Conservation (phyloP, 1,284 basidiomycete species). For the Ustilago tritici region DNA sequence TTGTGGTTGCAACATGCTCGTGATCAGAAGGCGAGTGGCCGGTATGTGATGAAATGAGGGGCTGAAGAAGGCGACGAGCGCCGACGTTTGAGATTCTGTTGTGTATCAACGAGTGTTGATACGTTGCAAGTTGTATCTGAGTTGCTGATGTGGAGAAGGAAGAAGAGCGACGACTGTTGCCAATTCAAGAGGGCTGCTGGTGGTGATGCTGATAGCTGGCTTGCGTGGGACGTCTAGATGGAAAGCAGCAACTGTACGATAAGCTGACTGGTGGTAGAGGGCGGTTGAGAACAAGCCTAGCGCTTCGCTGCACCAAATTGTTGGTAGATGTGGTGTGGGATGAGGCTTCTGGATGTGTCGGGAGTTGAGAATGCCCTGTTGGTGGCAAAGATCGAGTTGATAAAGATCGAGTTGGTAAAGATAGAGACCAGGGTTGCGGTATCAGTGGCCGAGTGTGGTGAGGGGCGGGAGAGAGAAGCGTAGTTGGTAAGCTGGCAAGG, state of each 20-base stretch:
- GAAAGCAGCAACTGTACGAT: no score
- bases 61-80: neutral
- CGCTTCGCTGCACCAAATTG: neutral
- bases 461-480: neutral
- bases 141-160: neutral
- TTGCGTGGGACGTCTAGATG: neutral
- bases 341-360: neutral
- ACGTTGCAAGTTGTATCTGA: neutral
- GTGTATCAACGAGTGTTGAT: neutral
- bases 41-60: constrained; percentile 11
- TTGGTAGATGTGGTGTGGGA: neutral
- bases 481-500: neutral
- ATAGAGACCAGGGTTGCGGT: neutral
- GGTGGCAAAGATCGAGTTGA: neutral
- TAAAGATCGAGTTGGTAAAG: neutral
- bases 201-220: neutral
- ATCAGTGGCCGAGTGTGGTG: neutral
- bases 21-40: constrained; percentile 18
- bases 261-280: no score
- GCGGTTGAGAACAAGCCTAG: no score
- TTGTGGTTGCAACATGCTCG: constrained; percentile 40
- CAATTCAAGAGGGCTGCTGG: neutral
- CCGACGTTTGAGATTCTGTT: neutral
- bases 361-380: neutral
- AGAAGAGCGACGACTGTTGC: neutral